Evolutionary conservation across 2,329 filamentous ascomycete species (phyloP).

Genomic region (Mycosphaerella arachidis): DNA sequence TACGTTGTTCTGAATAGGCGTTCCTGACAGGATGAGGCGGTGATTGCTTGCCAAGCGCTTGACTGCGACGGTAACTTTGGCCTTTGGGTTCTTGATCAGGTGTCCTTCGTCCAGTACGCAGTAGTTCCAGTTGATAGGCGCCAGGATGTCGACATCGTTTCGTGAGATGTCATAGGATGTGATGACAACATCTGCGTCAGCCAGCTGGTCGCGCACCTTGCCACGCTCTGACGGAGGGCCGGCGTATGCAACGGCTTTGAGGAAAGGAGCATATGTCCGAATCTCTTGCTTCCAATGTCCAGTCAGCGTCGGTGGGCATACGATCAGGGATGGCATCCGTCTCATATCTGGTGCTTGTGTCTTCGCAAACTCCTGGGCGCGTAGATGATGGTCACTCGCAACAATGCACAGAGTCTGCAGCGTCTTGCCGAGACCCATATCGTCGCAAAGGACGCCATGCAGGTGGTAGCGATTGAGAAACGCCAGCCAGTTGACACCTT

Average conservation of each 20-base stretch:
- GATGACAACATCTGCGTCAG: slow-evolving; percentile 83
- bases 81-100: slow-evolving; percentile 96
- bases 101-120: slow-evolving; percentile 96
- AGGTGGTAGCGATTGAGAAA: slow-evolving; percentile 98
- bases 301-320: slow-evolving; percentile 92
- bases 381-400: slow-evolving; percentile 91
- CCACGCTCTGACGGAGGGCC: slow-evolving; percentile 78
- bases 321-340: slow-evolving; percentile 82
- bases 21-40: slow-evolving; percentile 90
- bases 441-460: slow-evolving; percentile 96
- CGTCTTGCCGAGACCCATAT: slow-evolving; percentile 98
- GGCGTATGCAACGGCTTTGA: slow-evolving; percentile 84
- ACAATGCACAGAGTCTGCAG: slow-evolving; percentile 97
- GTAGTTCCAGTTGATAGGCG: slow-evolving; percentile 90
- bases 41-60: slow-evolving; percentile 89
- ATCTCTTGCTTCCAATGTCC: slow-evolving; percentile 99
- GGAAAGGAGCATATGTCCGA: slow-evolving; percentile 89
- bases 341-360: slow-evolving; percentile 74
- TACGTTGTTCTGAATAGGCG: slow-evolving; percentile 96
- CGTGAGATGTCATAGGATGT: slow-evolving; percentile 98
- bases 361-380: slow-evolving; percentile 83
- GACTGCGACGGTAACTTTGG: slow-evolving; percentile 89
- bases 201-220: slow-evolving; percentile 63
- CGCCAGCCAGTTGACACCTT: slow-evolving; percentile 96
- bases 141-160: slow-evolving; percentile 84